Base-by-base conservation (phyloP, 306 rosid species). In the Castanea crenata region DNA sequence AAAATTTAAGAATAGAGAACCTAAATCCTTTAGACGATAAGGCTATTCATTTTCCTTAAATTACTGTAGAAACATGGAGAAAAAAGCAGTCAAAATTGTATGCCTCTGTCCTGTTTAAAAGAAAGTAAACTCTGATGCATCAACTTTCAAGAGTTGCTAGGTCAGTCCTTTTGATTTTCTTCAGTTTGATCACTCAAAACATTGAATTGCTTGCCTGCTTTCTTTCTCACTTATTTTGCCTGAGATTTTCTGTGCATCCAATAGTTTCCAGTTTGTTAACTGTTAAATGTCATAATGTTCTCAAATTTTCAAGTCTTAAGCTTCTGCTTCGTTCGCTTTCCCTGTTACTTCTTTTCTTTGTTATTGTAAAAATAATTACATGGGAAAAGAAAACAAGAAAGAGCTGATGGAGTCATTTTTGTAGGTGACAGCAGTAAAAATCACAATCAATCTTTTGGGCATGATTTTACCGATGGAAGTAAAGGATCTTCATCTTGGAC, bases 401-500 rank as follows among this genome's bases (percentile, higher is more conserved):
- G 80, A 83, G 65, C 41, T 85, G 72, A 73, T 52, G 55, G 31
- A 35, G 78, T 57, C 21, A 38, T 79, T 83, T 78, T 81, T 76
- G 51, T 74, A 82, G 93, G 74, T 84, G 85, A 74, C 73, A 71
- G 62, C 55, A 81, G 82, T 52, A 79, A 77, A 71, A 74, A 82
- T 76, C 82, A 80, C 74, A 74, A 15, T 29, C 80, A 89, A 63
- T 64, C 78, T 3, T 62, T 70, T 76, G 87, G 79, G 58, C 86
- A 79, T 32, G 88, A 74, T 80, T 61, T n/a, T 78, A 54, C 81
- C 18, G 79, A 80, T 74, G 91, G 79, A 78, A 79, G 84, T 78
- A 89, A 82, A 51, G 85, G 86, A 52, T 46, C 87, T 74, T 74
- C 80, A 75, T 81, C 85, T 77, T 90, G 93, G 97, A 84, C 52